Evolutionary conservation across 2,329 filamentous ascomycete species (phyloP), one percentile per base, ranked within the genome.

Genomic region (Penicillium sp.): DNA sequence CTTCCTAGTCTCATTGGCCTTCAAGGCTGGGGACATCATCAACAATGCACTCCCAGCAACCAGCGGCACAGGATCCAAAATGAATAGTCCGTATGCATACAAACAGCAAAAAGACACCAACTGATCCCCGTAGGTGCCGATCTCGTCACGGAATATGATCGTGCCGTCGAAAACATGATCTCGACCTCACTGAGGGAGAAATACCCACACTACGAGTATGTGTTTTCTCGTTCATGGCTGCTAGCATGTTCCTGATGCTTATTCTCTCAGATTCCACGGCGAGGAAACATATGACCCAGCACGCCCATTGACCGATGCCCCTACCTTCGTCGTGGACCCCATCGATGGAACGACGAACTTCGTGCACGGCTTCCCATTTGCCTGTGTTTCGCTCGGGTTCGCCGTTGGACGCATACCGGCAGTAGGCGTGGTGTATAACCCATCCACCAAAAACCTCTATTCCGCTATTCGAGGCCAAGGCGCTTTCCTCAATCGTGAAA

Each of bases 271-370:
- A 39, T 83, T 84, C 69, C 81, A 84, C 71, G 82, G 83, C 61
- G 83, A 84, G 67, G 84, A 87, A 67, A 86, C 84, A 2, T 86
- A 87, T 72, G 75, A 81, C 48, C 79, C 82, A 1, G 79, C 81
- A 31, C 77, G 77, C 63, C 74, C 68, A n/a, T 75, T 87, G 45
- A 82, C 79, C 0, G 58, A 76, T 25, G 74, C 73, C 1, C 84
- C 85, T 4, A 87, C 85, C 3, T 86, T 87, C 73, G 78, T 87
- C 58, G 80, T 84, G 60, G 85, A 88, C 67, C 85, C 85, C 6
- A 86, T 87, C 50, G 85, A 88, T 70, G 85, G 85, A 50, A 87
- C 85, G 3, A 83, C 83, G 27, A 87, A 87, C 72, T 86, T 88
- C 62, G 82, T 87, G n/a, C 85, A 87, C 69, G 77, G 78, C 23